Evolutionary conservation across 2,329 filamentous ascomycete species (phyloP), one percentile per base, ranked within the genome.

Genomic region (Xylaria sp.): DNA sequence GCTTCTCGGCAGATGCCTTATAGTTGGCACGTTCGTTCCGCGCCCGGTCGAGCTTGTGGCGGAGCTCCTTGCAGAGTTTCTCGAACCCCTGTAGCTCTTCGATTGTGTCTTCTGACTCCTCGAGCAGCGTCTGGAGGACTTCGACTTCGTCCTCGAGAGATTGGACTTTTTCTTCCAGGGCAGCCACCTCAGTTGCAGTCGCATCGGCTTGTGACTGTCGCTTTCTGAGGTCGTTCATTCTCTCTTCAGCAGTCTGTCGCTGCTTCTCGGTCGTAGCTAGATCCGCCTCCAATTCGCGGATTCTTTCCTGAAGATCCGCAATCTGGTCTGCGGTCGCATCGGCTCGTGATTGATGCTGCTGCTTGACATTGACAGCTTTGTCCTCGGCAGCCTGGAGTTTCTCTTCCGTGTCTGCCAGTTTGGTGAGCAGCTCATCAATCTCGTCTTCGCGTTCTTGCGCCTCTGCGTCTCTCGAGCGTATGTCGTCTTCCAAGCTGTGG

Each of bases 121-220:
- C 86, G 49, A 87, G 73, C 44, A 80, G 83, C 19, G 80, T 78
- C 70, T 91, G 88, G 11, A 92, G 75, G 34, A 90, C 83, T 56
- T 90, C 86, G n/a, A 91, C 79, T 70, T 92, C 89, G 65, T 92
- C 89, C 69, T 92, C 88, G 18, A 92, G 72, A 6, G 81, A 80
- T 59, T 88, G 83, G 1, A 86, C 78, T 70, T 86, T 90, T 65
- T 89, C 86, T 68, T 90, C 87, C 10, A 91, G 75, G 4, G 83
- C 77, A 4, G 80, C 77, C 1, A 86, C 89, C 71, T 92, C 88
- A 42, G 78, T 79, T 0, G 83, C 83, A 30, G 92, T 73, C 4
- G 85, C 79, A 64, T 91, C 85, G 1, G 78, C 64, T 53, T 78
- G 75, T 49, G 75, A 79, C 35, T 79, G 76, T 59, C 80, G 34